Percentiles rank a stretch among this genome's conserved stretches.
Conservation (phyloP, 73 alveolate species). For the Tetrahymena thermophila region DNA sequence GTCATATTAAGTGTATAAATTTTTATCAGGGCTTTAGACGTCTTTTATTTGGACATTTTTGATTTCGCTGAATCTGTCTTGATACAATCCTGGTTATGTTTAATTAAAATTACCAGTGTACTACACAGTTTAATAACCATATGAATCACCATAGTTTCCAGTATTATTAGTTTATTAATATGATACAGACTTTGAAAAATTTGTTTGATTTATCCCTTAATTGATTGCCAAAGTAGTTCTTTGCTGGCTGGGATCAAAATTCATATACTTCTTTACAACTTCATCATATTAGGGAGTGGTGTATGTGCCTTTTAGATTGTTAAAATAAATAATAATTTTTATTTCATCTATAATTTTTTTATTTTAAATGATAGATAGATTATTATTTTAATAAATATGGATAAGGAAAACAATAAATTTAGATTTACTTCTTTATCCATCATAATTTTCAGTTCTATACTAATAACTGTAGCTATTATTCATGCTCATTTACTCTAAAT, state of each 20-base stretch:
- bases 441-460: not conserved
- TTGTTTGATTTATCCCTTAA: not conserved
- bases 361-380: no score
- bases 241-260: not conserved
- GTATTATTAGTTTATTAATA: not conserved
- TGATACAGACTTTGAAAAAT: not conserved
- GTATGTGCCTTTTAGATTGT: not conserved
- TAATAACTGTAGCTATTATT: not conserved
- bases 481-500: not conserved
- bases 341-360: not conserved
- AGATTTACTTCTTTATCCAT: not conserved
- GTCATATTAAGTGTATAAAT: not conserved
- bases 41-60: not conserved
- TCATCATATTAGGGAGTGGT: not conserved
- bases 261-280: not conserved
- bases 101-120: not conserved
- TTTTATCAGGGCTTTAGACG: not conserved
- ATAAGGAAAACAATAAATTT: not conserved
- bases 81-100: not conserved
- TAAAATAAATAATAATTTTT: not conserved
- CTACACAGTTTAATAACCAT: not conserved
- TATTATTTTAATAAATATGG: no score
- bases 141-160: not conserved
- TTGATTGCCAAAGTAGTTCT: not conserved
- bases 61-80: not conserved